These are phyloP conservation scores for Pleurotus djamor DNA, from an alignment of 768 basidiomycete genomes.

Conservation along the genomic window DNA sequence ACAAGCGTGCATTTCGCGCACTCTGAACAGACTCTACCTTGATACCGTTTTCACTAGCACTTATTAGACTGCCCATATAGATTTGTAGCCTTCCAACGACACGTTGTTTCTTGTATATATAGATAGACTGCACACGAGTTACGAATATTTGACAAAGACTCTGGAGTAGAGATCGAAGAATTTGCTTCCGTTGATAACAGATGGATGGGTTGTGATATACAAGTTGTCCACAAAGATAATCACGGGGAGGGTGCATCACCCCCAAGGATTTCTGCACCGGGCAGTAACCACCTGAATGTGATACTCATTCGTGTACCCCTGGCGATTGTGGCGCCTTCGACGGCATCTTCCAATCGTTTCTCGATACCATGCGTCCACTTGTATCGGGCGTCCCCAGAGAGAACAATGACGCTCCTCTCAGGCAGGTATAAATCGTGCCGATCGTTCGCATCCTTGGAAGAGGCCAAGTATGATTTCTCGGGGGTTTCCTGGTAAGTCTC, in stretches of 20 bases:
- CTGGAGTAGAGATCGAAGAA: neutral
- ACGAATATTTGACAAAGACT: neutral
- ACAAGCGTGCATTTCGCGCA: neutral
- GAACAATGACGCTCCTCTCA: slow-evolving; percentile 69
- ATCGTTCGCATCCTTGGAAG: slow-evolving; percentile 14
- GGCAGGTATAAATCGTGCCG: slow-evolving; percentile 67
- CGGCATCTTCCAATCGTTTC: slow-evolving; percentile 55
- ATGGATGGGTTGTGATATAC: neutral
- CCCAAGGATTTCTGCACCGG: slow-evolving; percentile 83
- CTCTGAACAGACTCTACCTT: neutral
- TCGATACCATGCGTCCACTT: slow-evolving; percentile 89
- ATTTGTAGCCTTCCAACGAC: neutral
- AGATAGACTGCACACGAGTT: neutral
- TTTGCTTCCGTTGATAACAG: neutral
- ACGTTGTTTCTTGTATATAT: neutral
- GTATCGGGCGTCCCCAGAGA: slow-evolving; percentile 82
- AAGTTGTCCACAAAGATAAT: neutral
- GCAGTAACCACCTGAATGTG: slow-evolving; percentile 84
- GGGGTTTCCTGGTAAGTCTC: neutral
- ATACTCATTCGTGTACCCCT: slow-evolving; percentile 70
- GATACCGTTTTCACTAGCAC: neutral
- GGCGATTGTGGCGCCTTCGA: slow-evolving; percentile 39
- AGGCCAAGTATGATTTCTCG: no score
- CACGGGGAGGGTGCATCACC: slow-evolving; percentile 6
- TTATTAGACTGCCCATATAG: neutral